phyloP scores from a whole-genome alignment of 441 rosid genomes.

The Erodium moschatum region DNA sequence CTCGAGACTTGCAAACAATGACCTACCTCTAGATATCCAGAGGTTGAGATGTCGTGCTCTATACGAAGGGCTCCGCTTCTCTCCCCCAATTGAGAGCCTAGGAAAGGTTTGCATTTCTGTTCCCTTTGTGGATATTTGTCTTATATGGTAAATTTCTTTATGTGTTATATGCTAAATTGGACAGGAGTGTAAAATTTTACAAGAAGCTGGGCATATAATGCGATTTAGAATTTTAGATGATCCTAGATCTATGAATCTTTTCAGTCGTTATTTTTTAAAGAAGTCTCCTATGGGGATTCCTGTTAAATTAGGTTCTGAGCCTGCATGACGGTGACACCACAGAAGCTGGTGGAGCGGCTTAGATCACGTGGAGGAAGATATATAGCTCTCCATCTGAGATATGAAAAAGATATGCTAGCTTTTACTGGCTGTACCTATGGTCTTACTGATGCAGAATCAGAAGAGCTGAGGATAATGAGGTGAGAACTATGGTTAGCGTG shows the following conservation, averaged over 20 bases:
- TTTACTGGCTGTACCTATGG: constrained; percentile 91
- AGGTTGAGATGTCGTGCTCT: constrained; percentile 82
- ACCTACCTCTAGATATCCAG: constrained; percentile 75
- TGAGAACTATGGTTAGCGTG: constrained; percentile 23
- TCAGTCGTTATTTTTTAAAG: constrained; percentile 48
- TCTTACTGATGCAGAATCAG: constrained; percentile 65
- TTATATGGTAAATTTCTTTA: no score
- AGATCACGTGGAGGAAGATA: constrained; percentile 57
- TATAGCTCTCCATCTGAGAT: constrained; percentile 87
- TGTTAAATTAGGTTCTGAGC: constrained; percentile 63
- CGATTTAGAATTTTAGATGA: constrained; percentile 8
- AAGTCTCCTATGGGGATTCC: constrained; percentile 84
- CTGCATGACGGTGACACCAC: constrained; percentile 79
- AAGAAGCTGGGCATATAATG: not conserved
- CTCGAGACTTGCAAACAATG: constrained; percentile 89
- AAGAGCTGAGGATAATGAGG: constrained; percentile 77
- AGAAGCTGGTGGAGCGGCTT: constrained; percentile 90
- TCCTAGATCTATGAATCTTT: constrained; percentile 22
- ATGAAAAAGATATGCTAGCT: constrained; percentile 94
- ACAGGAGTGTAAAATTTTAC: no score
- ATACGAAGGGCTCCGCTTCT: constrained; percentile 64
- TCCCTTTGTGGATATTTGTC: no score
- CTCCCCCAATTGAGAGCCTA: constrained; percentile 61
- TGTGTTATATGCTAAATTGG: no score
- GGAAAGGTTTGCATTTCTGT: constrained; percentile 56